Base-by-base conservation (phyloP, 805 yeast species). In the Huiozyma naganishii region DNA sequence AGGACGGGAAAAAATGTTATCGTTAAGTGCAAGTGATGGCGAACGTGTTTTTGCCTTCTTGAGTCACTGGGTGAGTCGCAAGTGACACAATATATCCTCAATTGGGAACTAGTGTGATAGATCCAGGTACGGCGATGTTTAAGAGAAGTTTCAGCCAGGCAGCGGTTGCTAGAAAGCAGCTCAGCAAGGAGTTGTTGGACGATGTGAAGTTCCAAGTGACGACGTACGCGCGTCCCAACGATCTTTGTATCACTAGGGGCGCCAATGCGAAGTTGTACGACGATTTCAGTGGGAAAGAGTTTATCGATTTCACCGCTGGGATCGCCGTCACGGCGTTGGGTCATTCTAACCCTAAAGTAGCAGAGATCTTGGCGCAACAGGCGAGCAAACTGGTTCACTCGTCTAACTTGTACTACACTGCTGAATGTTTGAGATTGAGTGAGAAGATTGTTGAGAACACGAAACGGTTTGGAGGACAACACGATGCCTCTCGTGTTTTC, bases 321-420 rank as follows among this genome's bases (percentile, higher is more conserved):
- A 90, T 92, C 52, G 97, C 98, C 1, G 98, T 92, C 11, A 90
- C 95, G n/a, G 81, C 85, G 1, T 69, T 92, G 49, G 98, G 98
- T 2, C 97, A 92, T 59, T 70, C 88, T 27, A 74, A 92, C 53
- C 77, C 79, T 4, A 81, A 79, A 48, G 73, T 92, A 33, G 74
- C 95, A 6, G 68, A 81, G 43, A 76, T 92, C 47, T 61, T 88
- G 48, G 63, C 66, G 45, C 82, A 83, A 37, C 98, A 92, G 66
- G 77, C 88, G 1, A 60, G 61, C 30, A 79, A 79, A 7, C 68
- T 90, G 52, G 71, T 87, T 46, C 98, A 92, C 59, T 73, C 86
- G 48, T 86, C 95, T 4, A 92, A 92, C 58, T 68, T 92, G 48
- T 88, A 79, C 67, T 80, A 83, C 62, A 92, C 89, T 58, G 70